A percentile compares a stretch with the other conserved stretches of the same genome.
Evolutionary conservation across 2,329 filamentous ascomycete genomes (phyloP).

Genomic region (Aspergillus novoparasiticus): DNA sequence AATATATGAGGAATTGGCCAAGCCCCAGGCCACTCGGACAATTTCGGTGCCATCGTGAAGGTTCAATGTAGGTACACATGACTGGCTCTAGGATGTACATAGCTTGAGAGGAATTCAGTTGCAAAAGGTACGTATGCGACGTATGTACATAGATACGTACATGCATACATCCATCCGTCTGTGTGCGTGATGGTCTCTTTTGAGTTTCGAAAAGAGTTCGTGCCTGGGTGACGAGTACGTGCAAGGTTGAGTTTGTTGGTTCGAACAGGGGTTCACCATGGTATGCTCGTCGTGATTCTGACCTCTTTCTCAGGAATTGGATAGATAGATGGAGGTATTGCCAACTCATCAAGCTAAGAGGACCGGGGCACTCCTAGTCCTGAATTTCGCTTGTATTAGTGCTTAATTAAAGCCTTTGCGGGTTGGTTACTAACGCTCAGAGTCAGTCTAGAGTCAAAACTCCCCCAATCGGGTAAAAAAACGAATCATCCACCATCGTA

Average conservation of each 20-base stretch:
- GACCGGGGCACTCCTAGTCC: not conserved
- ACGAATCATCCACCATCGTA: not conserved
- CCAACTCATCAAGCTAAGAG: constrained; percentile 3
- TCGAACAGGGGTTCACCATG: constrained; percentile 12
- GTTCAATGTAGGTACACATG: constrained; percentile 5
- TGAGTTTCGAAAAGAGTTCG: constrained; percentile 17
- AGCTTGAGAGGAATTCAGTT: not conserved
- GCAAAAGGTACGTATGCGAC: not conserved
- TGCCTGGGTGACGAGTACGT: constrained; percentile 18
- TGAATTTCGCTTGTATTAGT: not conserved
- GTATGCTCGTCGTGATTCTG: not conserved
- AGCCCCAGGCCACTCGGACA: constrained; percentile 1
- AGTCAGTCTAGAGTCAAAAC: not conserved
- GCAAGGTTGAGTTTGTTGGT: constrained; percentile 8
- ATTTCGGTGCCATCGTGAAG: constrained; percentile 1
- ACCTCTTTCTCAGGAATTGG: not conserved
- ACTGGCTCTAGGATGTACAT: not conserved
- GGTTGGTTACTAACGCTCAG: not conserved
- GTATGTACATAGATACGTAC: not conserved
- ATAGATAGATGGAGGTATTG: not conserved
- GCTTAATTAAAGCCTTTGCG: not conserved
- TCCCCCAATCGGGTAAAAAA: constrained; percentile 2
- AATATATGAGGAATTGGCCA: constrained; percentile 13
- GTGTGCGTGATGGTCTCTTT: not conserved
- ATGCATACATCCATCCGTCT: not conserved